Conservation (phyloP, 176 grass and related monocot genomes). For the Eremochloa ophiuroides region DNA sequence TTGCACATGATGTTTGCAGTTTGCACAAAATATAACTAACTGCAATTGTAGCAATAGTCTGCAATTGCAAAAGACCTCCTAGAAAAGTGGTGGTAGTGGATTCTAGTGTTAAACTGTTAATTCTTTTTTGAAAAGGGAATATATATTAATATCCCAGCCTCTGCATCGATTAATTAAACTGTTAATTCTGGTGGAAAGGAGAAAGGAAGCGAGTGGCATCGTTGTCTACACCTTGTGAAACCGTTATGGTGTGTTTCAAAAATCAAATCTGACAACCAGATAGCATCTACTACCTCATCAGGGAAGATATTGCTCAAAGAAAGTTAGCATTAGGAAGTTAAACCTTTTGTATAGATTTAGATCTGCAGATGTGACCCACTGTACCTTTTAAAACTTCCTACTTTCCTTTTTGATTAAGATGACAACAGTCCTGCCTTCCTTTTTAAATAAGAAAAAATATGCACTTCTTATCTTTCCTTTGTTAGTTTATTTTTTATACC, state of each 20-base stretch:
- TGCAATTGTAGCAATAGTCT: too few species aligned
- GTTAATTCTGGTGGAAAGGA: background rate
- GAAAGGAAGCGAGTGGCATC: background rate
- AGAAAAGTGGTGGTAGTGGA: background rate
- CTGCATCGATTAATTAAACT: too few species aligned
- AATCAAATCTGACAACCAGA: background rate
- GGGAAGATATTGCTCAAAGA: background rate
- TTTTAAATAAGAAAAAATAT: background rate
- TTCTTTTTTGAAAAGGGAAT: too few species aligned
- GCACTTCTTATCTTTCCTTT: background rate
- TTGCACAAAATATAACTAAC: too few species aligned
- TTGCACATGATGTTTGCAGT: background rate
- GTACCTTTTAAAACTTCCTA: background rate
- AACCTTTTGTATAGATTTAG: background rate
- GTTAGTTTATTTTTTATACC: background rate
- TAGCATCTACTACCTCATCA: background rate
- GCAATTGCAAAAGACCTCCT: background rate
- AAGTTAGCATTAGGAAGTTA: background rate
- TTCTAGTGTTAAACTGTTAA: background rate
- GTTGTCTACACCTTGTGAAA: background rate
- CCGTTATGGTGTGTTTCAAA: background rate
- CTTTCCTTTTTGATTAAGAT: background rate
- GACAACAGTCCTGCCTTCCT: background rate
- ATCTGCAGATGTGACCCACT: background rate
- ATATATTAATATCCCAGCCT: too few species aligned